Conservation (phyloP, 2,329 filamentous ascomycete species). For the Apiospora rasikravindrae region DNA sequence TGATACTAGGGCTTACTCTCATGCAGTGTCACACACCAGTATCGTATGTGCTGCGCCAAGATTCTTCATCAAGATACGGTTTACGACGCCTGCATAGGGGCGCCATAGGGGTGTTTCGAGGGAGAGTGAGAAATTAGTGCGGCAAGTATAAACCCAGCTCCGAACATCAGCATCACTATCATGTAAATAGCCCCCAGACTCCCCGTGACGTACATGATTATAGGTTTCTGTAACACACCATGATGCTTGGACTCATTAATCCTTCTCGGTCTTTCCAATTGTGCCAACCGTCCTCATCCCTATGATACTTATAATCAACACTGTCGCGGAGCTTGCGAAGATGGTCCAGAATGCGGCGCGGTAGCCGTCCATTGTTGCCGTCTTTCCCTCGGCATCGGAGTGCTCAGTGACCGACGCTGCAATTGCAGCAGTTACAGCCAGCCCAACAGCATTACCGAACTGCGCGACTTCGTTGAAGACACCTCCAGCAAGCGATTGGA, state of each 20-base stretch:
- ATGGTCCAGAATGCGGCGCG: constrained; percentile 58
- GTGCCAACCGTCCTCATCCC: constrained; percentile 53
- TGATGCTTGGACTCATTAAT: constrained; percentile 21
- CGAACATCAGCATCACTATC: neutral
- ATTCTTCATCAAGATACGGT: constrained; percentile 1
- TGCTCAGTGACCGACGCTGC: constrained; percentile 50
- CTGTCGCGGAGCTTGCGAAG: constrained; percentile 50
- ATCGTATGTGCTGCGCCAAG: neutral
- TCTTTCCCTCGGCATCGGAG: constrained; percentile 29
- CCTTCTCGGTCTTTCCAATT: constrained; percentile 52
- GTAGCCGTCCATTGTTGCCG: constrained; percentile 55
- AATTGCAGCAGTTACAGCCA: constrained; percentile 57
- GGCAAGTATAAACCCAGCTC: constrained; percentile 23
- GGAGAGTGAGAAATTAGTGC: neutral
- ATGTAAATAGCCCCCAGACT: neutral
- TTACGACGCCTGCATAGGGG: neutral
- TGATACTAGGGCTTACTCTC: neutral
- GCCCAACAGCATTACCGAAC: constrained; percentile 59
- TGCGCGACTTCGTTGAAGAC: constrained; percentile 65
- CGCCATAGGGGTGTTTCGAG: neutral
- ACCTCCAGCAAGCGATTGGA: constrained; percentile 62
- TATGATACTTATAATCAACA: constrained; percentile 43
- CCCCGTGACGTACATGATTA: neutral
- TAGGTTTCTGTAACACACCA: neutral
- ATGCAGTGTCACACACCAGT: neutral